Conservation (phyloP, 1,284 basidiomycete genomes). For the Microbotryomycetes sp. region DNA sequence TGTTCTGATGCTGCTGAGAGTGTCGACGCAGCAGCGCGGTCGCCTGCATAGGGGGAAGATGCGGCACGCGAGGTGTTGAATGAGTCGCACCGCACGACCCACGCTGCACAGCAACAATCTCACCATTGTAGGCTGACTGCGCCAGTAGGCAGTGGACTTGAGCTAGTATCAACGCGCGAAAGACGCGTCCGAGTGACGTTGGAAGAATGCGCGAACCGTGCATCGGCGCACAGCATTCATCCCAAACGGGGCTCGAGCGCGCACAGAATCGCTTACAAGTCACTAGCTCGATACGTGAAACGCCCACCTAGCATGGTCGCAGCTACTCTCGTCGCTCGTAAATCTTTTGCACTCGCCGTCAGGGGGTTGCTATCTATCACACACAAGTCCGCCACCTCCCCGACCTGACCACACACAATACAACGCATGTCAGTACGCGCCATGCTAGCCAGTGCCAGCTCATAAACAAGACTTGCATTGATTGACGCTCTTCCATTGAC, state of each 20-base stretch:
- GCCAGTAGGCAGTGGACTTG: no score
- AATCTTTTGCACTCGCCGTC: slow-evolving; percentile 28
- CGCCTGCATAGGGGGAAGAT: neutral
- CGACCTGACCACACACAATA: no score
- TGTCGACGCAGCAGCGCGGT: neutral
- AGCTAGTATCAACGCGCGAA: no score
- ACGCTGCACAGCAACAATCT: no score
- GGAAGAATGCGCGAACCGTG: no score
- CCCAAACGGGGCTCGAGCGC: neutral
- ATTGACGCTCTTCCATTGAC: slow-evolving; percentile 18
- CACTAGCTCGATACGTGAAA: slow-evolving; percentile 34
- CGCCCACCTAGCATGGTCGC: slow-evolving; percentile 38
- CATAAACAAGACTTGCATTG: no score
- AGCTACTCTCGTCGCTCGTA: slow-evolving; percentile 34
- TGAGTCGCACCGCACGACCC: neutral
- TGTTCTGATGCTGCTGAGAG: slow-evolving; percentile 1
- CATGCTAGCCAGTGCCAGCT: no score
- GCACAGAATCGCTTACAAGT: neutral
- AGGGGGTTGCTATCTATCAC: slow-evolving; percentile 35
- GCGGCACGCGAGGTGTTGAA: neutral
- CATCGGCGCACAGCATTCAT: no score
- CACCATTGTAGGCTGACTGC: no score
- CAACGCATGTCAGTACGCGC: no score
- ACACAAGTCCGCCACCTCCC: slow-evolving; percentile 36
- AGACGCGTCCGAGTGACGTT: no score